Percentiles rank a stretch among this genome's conserved stretches.
Conservation (phyloP, 495 filamentous ascomycete species). For the Chaetomidium leptoderma region DNA sequence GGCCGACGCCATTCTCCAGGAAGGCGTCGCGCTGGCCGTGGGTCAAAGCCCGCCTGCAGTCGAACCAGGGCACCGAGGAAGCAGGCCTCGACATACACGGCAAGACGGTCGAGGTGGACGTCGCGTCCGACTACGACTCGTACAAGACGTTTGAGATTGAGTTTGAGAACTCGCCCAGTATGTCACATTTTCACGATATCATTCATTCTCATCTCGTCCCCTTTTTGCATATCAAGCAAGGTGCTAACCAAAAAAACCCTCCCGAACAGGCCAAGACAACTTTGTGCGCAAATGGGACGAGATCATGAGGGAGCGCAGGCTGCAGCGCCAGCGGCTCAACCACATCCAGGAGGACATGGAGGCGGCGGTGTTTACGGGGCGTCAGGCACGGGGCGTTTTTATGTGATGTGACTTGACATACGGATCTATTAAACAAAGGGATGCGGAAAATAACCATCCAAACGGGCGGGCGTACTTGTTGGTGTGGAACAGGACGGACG, state of each 20-base stretch:
- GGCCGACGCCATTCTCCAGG: slow-evolving; percentile 20
- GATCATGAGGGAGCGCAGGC: slow-evolving; percentile 30
- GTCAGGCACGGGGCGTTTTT: slow-evolving; percentile 26
- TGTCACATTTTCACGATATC: too few species aligned
- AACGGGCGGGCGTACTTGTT: too few species aligned
- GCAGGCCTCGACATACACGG: slow-evolving; percentile 33
- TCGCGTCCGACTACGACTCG: slow-evolving; percentile 28
- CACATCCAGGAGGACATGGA: slow-evolving; percentile 35
- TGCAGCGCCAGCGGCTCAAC: slow-evolving; percentile 25
- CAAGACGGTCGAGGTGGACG: slow-evolving; percentile 23
- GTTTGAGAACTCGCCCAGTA: slow-evolving; percentile 37
- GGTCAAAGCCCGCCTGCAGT: slow-evolving; percentile 28
- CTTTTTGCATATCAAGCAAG: neutral
- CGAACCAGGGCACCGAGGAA: slow-evolving; percentile 23
- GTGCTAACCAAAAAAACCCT: neutral
- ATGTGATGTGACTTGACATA: too few species aligned
- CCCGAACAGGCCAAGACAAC: slow-evolving; percentile 28
- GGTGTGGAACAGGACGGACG: too few species aligned
- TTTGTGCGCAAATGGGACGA: slow-evolving; percentile 36
- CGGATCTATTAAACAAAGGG: too few species aligned
- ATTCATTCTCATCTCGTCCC: neutral
- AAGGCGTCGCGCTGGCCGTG: slow-evolving; percentile 30
- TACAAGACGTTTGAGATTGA: slow-evolving; percentile 40
- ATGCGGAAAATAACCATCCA: too few species aligned
- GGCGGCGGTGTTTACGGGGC: slow-evolving; percentile 28